A percentile compares a stretch with the other conserved stretches of the same genome.
Conservation (phyloP, 768 basidiomycete genomes). For the Cystofilobasidium macerans region DNA sequence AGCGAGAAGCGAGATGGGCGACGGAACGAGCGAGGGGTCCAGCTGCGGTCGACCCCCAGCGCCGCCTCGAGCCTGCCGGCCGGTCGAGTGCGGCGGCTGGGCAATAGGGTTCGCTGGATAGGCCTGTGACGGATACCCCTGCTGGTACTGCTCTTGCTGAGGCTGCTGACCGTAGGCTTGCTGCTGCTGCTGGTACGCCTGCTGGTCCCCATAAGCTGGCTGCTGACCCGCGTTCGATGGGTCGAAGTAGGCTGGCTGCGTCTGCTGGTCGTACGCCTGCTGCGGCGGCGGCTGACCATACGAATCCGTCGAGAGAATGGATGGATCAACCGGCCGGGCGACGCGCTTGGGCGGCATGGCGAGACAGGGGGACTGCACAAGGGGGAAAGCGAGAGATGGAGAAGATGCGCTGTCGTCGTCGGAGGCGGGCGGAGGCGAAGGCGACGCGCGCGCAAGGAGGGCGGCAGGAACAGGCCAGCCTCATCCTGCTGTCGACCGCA, state of each 20-base stretch:
- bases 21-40: conserved; percentile 83
- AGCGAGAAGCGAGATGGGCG: conserved; percentile 67
- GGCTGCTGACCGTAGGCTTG: conserved; percentile 17
- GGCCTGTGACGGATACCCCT: background rate
- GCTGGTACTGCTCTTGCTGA: conserved; percentile 27
- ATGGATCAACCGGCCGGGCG: conserved; percentile 21
- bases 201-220: conserved; percentile 5
- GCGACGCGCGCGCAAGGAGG: too few relatives aligned
- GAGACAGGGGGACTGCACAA: background rate
- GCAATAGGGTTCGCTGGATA: conserved; percentile 42
- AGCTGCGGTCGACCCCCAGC: conserved; percentile 51
- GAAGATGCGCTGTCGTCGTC: background rate
- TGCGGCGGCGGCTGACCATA: background rate
- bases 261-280: conserved; percentile 3
- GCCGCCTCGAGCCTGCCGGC: conserved; percentile 51
- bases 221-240: conserved; percentile 4
- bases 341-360: conserved; percentile 18
- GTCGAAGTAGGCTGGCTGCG: background rate
- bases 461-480: too few relatives aligned
- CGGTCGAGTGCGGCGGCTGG: conserved; percentile 60
- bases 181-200: conserved; percentile 6
- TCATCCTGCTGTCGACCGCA: too few relatives aligned
- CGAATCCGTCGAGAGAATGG: conserved; percentile 1
- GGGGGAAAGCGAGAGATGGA: background rate
- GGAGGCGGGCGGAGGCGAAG: too few relatives aligned